Conservation (phyloP, 352 stramenopile genomes). For the Globisporangium recalcitrans region DNA sequence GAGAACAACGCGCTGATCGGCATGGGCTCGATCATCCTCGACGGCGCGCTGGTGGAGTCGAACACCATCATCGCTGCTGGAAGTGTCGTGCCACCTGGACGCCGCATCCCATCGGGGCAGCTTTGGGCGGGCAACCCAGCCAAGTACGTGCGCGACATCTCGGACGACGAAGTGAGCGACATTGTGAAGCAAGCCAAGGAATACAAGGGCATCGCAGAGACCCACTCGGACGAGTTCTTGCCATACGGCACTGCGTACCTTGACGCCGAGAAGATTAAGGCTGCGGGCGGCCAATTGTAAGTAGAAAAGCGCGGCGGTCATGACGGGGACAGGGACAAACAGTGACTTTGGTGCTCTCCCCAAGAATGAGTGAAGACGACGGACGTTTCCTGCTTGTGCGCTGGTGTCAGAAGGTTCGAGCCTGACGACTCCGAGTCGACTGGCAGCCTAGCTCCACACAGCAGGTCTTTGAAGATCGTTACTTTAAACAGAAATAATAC, state of each 20-base stretch:
- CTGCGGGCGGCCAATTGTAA: constrained; percentile 72
- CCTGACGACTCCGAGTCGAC: not conserved
- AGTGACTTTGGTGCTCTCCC: constrained; percentile 4
- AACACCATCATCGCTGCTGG: constrained; percentile 95
- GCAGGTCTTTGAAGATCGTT: constrained; percentile 9
- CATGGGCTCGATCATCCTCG: constrained; percentile 93
- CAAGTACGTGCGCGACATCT: constrained; percentile 91
- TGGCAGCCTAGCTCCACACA: not conserved
- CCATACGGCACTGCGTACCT: constrained; percentile 87
- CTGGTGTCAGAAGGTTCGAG: not conserved
- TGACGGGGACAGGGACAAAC: not conserved
- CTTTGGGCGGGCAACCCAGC: constrained; percentile 96
- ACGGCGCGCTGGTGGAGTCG: constrained; percentile 89
- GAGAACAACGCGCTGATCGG: constrained; percentile 95
- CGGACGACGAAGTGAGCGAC: constrained; percentile 89
- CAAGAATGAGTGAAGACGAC: constrained; percentile 3
- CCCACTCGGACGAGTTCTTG: constrained; percentile 88
- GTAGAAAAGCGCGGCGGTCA: constrained; percentile 18
- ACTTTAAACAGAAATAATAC: constrained; percentile 20
- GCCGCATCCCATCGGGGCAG: constrained; percentile 89
- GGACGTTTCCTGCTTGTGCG: not conserved
- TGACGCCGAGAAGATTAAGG: constrained; percentile 85
- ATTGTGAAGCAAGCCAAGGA: constrained; percentile 83
- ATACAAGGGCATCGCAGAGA: constrained; percentile 80
- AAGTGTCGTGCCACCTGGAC: constrained; percentile 88